Evolutionary conservation across 2,329 filamentous ascomycete species (phyloP).

Genomic region (Hypoxylon sp.): DNA sequence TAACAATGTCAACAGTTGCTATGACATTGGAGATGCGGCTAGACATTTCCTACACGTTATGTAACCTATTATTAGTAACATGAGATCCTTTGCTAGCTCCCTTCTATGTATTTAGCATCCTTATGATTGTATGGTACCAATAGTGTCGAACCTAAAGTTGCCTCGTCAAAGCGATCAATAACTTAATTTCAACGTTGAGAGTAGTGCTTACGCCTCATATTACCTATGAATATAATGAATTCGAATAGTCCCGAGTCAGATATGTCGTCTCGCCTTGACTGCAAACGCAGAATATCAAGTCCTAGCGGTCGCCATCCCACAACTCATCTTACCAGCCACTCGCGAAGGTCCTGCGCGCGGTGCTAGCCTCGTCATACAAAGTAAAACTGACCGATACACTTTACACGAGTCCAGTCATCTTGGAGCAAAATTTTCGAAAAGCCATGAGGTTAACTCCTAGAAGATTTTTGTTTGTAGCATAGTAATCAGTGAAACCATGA

Average conservation of each 20-base stretch:
- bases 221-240: neutral
- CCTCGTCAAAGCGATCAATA: neutral
- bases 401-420: too few relatives aligned
- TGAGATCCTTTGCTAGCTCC: neutral
- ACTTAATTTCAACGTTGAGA: neutral
- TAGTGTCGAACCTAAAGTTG: neutral
- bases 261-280: neutral
- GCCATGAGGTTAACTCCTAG: too few relatives aligned
- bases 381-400: neutral
- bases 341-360: neutral
- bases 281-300: neutral
- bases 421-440: too few relatives aligned
- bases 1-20: neutral
- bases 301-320: neutral
- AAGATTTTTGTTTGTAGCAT: too few relatives aligned
- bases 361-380: neutral
- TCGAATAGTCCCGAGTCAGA: neutral
- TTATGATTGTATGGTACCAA: neutral
- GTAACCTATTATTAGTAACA: neutral
- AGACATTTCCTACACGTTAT: neutral
- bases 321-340: neutral
- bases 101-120: neutral
- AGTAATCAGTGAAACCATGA: too few relatives aligned
- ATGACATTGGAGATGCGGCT: neutral
- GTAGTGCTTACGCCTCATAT: neutral